A percentile compares a stretch with the other conserved stretches of the same genome.
Evolutionary conservation across 495 filamentous ascomycete species (phyloP).

Genomic region (Aspergillus biplanus): DNA sequence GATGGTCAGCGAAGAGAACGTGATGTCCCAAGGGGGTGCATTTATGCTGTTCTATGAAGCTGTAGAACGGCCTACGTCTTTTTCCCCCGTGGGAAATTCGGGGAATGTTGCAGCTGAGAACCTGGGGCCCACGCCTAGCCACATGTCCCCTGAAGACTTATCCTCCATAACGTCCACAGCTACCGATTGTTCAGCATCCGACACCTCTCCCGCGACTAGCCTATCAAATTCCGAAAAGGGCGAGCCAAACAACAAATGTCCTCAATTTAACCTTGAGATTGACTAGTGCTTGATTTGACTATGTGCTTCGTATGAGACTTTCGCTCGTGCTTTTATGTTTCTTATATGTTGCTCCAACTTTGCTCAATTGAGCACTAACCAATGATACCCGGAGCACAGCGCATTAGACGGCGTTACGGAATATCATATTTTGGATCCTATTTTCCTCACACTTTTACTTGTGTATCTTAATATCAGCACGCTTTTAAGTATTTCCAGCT

Average conservation of each 20-base stretch:
- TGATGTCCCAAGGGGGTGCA: slow-evolving; percentile 77
- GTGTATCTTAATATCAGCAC: background rate
- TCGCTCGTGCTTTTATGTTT: slow-evolving; percentile 6
- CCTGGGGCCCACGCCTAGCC: slow-evolving; percentile 30
- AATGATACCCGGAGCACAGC: slow-evolving; percentile 30
- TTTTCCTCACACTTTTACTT: background rate
- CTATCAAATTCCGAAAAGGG: slow-evolving; percentile 31
- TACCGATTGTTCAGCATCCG: slow-evolving; percentile 35
- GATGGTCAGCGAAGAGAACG: slow-evolving; percentile 70
- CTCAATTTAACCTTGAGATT: slow-evolving; percentile 17
- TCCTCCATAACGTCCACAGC: slow-evolving; percentile 34
- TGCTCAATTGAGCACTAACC: slow-evolving; percentile 8
- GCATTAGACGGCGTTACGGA: slow-evolving; percentile 22
- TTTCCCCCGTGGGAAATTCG: background rate
- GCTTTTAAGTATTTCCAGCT: background rate
- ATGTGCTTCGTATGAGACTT: too few species aligned
- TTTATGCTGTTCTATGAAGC: slow-evolving; percentile 98
- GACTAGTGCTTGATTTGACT: slow-evolving; percentile 14
- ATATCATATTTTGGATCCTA: slow-evolving; percentile 4
- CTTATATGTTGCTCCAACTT: background rate
- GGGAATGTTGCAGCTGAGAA: slow-evolving; percentile 18
- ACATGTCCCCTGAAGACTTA: slow-evolving; percentile 33
- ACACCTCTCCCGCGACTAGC: slow-evolving; percentile 41
- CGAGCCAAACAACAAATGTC: slow-evolving; percentile 8
- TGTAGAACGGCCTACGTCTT: slow-evolving; percentile 23